phyloP scores from a whole-genome alignment of 1,284 basidiomycete species.

The Volvariella surrecta region DNA sequence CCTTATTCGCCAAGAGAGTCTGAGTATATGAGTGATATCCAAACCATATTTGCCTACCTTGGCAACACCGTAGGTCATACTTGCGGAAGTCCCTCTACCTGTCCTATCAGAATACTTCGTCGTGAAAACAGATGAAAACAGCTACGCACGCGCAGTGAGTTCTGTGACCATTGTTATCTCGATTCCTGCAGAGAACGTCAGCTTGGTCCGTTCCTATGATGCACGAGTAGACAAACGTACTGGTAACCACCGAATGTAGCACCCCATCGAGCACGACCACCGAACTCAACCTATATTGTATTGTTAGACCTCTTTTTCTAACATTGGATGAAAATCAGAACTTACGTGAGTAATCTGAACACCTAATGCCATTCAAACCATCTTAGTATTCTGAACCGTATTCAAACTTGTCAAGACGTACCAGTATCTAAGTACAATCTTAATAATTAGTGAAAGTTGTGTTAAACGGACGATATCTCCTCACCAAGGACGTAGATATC shows the following conservation, averaged over 20 bases:
- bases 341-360: slow-evolving; percentile 9
- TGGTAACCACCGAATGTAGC: background rate
- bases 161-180: background rate
- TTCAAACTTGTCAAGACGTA: background rate
- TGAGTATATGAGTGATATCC: slow-evolving; percentile 1
- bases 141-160: slow-evolving; percentile 1
- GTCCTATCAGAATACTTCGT: no score
- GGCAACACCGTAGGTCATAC: background rate
- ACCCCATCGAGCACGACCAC: slow-evolving; percentile 2
- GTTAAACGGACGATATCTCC: no score
- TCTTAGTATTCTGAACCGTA: background rate
- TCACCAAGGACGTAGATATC: slow-evolving; percentile 9
- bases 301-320: slow-evolving; percentile 4
- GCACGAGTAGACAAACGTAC: no score
- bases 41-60: slow-evolving; percentile 4
- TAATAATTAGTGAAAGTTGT: no score
- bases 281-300: background rate
- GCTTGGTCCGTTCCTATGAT: no score
- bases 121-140: no score
- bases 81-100: background rate
- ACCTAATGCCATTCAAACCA: slow-evolving; percentile 1
- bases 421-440: slow-evolving; percentile 3
- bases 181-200: no score
- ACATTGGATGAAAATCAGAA: background rate
- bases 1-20: no score